A percentile compares a stretch with the other conserved stretches of the same genome.
Conservation (phyloP, 495 filamentous ascomycete genomes). For the Cercophora newfieldiana region DNA sequence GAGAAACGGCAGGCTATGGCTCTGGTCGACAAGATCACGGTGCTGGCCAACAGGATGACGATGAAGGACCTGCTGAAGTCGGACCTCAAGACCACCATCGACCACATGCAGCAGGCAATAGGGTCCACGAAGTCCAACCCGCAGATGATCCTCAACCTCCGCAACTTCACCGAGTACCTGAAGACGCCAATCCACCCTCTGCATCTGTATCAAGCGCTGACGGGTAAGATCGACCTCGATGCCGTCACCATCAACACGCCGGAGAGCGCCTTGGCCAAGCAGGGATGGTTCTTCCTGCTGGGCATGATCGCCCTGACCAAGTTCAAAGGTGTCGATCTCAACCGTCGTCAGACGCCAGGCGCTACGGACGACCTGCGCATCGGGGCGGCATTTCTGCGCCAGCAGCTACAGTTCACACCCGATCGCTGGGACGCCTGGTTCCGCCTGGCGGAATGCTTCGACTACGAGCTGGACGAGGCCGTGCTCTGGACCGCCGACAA, state of each 20-base stretch:
- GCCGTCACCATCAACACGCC: conserved; percentile 51
- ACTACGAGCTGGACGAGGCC: conserved; percentile 86
- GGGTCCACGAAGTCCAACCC: conserved; percentile 62
- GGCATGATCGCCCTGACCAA: conserved; percentile 85
- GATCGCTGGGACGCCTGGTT: conserved; percentile 97
- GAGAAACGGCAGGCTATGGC: conserved; percentile 73
- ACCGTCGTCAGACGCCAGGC: conserved; percentile 73
- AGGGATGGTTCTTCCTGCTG: conserved; percentile 90
- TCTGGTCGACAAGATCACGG: conserved; percentile 78
- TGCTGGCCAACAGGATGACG: conserved; percentile 76
- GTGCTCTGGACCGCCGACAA: conserved; percentile 96
- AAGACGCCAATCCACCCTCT: conserved; percentile 80
- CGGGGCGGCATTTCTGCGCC: conserved; percentile 75
- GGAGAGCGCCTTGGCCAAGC: conserved; percentile 64
- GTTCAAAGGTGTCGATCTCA: conserved; percentile 68
- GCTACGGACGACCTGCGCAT: conserved; percentile 86
- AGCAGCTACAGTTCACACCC: conserved; percentile 81
- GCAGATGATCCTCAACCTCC: conserved; percentile 70
- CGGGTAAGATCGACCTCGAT: conserved; percentile 67
- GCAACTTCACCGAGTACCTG: conserved; percentile 72
- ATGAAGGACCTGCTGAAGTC: conserved; percentile 91
- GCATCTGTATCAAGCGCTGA: conserved; percentile 73
- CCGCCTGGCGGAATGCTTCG: conserved; percentile 86
- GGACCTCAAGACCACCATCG: conserved; percentile 82
- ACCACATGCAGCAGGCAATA: conserved; percentile 75